phyloP scores from a whole-genome alignment of 1,139 yeast genomes.

The Pichia sp. region DNA sequence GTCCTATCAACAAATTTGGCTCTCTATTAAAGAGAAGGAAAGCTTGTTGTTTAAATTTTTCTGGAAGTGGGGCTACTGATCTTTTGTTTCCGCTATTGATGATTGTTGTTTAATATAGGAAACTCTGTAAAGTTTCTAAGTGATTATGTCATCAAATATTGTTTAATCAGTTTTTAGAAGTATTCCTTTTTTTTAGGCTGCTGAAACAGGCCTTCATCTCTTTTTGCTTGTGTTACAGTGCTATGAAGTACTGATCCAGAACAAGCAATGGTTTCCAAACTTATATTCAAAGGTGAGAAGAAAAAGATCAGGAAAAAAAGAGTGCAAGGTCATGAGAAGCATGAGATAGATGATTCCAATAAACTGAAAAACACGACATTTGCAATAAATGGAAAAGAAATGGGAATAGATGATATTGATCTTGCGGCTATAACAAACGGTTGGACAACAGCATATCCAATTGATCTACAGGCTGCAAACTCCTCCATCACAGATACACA shows the following conservation, averaged over 20 bases:
- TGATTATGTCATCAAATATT: too few species aligned
- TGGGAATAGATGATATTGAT: conserved; percentile 2
- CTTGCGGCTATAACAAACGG: conserved; percentile 6
- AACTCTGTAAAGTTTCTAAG: too few species aligned
- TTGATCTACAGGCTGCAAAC: conserved; percentile 7
- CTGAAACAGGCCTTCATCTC: too few species aligned
- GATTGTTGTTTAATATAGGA: too few species aligned
- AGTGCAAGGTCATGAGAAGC: conserved; percentile 36
- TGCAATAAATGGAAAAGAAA: conserved; percentile 10
- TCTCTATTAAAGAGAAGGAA: too few species aligned
- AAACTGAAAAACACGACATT: neutral
- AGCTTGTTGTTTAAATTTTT: too few species aligned
- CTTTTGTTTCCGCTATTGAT: too few species aligned
- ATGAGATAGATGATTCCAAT: conserved; percentile 14
- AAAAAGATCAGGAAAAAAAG: conserved; percentile 25
- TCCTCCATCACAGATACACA: conserved; percentile 3
- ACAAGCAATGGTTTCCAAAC: conserved; percentile 38
- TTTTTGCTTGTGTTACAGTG: neutral
- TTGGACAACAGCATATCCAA: conserved; percentile 11
- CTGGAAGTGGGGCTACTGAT: too few species aligned
- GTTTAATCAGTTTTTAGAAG: too few species aligned
- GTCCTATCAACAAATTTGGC: too few species aligned
- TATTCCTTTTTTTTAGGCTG: too few species aligned
- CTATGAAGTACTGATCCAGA: neutral
- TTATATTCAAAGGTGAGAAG: conserved; percentile 41